These are phyloP conservation scores for Cyberlindnera bimundalis DNA, from an alignment of 805 yeast genomes.

Conservation along the genomic window DNA sequence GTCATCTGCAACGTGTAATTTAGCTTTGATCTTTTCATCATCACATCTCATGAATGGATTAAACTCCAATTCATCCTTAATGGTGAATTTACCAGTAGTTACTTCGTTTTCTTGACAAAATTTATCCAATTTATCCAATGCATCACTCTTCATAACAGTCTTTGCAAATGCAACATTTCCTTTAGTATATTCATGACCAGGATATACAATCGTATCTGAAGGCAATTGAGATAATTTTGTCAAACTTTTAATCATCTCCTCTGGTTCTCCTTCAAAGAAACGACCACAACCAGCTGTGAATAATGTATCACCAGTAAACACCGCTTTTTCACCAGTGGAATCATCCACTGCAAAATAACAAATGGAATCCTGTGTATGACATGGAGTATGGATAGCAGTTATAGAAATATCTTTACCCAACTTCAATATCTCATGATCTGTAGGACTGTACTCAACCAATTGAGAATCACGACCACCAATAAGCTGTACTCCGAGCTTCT, in stretches of 20 bases:
- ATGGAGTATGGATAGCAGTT: constrained; percentile 90
- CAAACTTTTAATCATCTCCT: constrained; percentile 74
- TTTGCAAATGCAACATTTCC: constrained; percentile 77
- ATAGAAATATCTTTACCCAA: constrained; percentile 65
- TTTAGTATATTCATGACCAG: constrained; percentile 95
- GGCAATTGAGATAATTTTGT: constrained; percentile 61
- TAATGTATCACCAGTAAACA: constrained; percentile 94
- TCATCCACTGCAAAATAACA: constrained; percentile 75
- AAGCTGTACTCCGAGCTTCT: constrained; percentile 46
- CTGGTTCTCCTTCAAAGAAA: constrained; percentile 87
- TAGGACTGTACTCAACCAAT: constrained; percentile 65
- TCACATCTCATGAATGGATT: constrained; percentile 87
- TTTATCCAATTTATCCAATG: constrained; percentile 50
- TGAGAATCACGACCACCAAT: constrained; percentile 86
- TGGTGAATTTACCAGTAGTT: constrained; percentile 84
- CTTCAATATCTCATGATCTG: constrained; percentile 54
- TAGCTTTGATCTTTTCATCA: constrained; percentile 58
- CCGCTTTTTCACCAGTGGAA: constrained; percentile 59
- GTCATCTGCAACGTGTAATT: constrained; percentile 50
- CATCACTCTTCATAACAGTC: constrained; percentile 42
- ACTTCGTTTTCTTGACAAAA: constrained; percentile 55
- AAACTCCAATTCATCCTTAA: constrained; percentile 73
- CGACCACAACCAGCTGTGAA: constrained; percentile 96
- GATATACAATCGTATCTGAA: constrained; percentile 67
- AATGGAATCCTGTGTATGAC: constrained; percentile 96